phyloP scores from a whole-genome alignment of 768 basidiomycete genomes.

The Botryobasidium botryosum region DNA sequence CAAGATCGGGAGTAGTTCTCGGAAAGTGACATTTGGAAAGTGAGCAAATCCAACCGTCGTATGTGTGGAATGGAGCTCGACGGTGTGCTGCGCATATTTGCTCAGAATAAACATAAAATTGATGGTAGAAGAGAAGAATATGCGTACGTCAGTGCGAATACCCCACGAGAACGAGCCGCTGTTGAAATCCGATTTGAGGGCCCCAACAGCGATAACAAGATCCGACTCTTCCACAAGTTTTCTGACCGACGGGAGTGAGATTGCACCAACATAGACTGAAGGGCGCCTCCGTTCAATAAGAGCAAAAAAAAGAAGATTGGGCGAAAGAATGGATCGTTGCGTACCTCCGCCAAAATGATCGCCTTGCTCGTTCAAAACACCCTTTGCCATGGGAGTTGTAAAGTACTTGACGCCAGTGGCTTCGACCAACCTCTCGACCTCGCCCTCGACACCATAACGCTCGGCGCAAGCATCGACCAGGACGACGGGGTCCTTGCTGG shows the following conservation, averaged over 20 bases:
- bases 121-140: conserved; percentile 63
- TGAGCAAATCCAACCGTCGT: conserved; percentile 46
- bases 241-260: conserved; percentile 48
- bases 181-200: too few species aligned
- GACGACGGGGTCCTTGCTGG: conserved; percentile 35
- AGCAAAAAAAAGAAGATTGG: conserved; percentile 3
- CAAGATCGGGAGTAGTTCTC: conserved; percentile 55
- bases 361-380: conserved; percentile 49
- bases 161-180: too few species aligned
- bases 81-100: conserved; percentile 31
- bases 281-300: too few species aligned
- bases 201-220: conserved; percentile 57
- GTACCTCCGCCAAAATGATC: conserved; percentile 61
- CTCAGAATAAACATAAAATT: too few species aligned
- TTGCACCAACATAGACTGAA: conserved; percentile 61
- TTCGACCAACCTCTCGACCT: conserved; percentile 48
- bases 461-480: conserved; percentile 13
- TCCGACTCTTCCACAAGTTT: conserved; percentile 58
- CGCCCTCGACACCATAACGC: conserved; percentile 29
- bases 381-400: conserved; percentile 69
- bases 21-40: conserved; percentile 58
- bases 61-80: conserved; percentile 69
- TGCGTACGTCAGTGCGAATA: too few species aligned
- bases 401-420: conserved; percentile 59
- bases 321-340: not conserved